Conservation (phyloP, 2,329 filamentous ascomycete species). For the Colletotrichum liriopes region DNA sequence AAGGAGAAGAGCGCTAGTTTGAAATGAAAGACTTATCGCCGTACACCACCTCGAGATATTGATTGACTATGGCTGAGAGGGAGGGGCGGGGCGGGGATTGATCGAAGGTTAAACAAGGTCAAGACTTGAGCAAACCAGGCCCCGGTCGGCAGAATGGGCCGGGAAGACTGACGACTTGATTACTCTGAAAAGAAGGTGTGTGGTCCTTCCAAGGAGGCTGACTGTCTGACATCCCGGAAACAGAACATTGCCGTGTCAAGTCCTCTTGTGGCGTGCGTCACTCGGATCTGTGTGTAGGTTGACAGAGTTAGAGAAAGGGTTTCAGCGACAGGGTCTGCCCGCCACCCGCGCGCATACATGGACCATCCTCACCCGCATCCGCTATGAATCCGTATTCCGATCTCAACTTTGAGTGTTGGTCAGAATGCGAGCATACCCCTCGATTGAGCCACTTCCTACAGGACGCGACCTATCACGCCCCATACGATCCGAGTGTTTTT, state of each 20-base stretch:
- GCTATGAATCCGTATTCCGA: conserved; percentile 12
- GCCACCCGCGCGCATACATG: conserved; percentile 28
- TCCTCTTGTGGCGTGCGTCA: conserved; percentile 31
- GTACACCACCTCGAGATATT: conserved; percentile 25
- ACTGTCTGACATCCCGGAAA: conserved; percentile 25
- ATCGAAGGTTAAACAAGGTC: conserved; percentile 30
- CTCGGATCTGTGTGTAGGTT: conserved; percentile 43
- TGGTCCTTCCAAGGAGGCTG: conserved; percentile 9
- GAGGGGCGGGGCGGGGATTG: conserved; percentile 25
- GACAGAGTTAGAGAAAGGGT: conserved; percentile 42
- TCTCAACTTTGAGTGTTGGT: conserved; percentile 7
- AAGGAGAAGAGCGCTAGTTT: background rate
- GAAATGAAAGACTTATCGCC: background rate
- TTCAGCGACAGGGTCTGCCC: conserved; percentile 41
- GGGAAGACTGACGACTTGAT: conserved; percentile 28
- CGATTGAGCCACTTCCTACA: conserved; percentile 32
- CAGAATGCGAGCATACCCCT: conserved; percentile 12
- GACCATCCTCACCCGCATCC: conserved; percentile 6
- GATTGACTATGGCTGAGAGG: background rate
- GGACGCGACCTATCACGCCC: conserved; percentile 27
- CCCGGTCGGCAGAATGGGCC: conserved; percentile 29
- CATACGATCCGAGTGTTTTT: conserved; percentile 21
- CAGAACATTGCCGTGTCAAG: conserved; percentile 29
- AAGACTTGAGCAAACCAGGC: conserved; percentile 8
- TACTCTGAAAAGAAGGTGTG: conserved; percentile 10